phyloP scores from a whole-genome alignment of 495 filamentous ascomycete genomes.

The Penicillium canescens region DNA sequence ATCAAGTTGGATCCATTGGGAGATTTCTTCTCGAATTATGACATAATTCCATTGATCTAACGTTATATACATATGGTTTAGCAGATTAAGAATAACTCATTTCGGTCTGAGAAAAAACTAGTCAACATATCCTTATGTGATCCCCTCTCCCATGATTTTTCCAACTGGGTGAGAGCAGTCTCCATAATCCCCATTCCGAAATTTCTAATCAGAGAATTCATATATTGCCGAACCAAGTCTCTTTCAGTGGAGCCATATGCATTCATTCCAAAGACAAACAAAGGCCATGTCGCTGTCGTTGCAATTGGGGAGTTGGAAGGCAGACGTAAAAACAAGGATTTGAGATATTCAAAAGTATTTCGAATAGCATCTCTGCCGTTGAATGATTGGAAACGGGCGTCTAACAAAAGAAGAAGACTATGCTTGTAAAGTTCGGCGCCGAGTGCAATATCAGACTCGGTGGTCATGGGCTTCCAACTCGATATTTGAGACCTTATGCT shows the following conservation, averaged over 20 bases:
- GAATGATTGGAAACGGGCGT: slow-evolving; percentile 6
- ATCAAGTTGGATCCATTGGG: no score
- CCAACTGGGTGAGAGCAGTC: slow-evolving; percentile 13
- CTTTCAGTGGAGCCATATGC: slow-evolving; percentile 1
- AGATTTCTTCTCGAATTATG: no score
- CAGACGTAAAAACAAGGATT: slow-evolving; percentile 7
- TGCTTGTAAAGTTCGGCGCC: slow-evolving; percentile 19
- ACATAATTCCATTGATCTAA: no score
- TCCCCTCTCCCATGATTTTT: slow-evolving; percentile 10
- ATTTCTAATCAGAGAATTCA: slow-evolving; percentile 3
- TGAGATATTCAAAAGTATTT: slow-evolving; percentile 2
- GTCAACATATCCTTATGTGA: not conserved
- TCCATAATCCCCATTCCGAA: slow-evolving; percentile 22
- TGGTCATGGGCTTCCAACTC: slow-evolving; percentile 8
- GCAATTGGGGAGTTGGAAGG: slow-evolving; percentile 15
- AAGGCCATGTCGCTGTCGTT: slow-evolving; percentile 17
- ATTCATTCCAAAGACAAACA: slow-evolving; percentile 16
- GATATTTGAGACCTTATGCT: slow-evolving; percentile 3
- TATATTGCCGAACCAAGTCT: slow-evolving; percentile 6
- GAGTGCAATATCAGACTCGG: slow-evolving; percentile 10
- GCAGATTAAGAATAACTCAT: slow-evolving; percentile 14
- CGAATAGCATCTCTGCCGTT: not conserved
- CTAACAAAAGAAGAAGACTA: slow-evolving; percentile 16
- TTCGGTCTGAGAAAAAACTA: slow-evolving; percentile 14
- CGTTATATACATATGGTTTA: not conserved